A percentile compares a stretch with the other conserved stretches of the same genome.
phyloP scores from a whole-genome alignment of 345 rosid genomes.

The Salix purpurea region DNA sequence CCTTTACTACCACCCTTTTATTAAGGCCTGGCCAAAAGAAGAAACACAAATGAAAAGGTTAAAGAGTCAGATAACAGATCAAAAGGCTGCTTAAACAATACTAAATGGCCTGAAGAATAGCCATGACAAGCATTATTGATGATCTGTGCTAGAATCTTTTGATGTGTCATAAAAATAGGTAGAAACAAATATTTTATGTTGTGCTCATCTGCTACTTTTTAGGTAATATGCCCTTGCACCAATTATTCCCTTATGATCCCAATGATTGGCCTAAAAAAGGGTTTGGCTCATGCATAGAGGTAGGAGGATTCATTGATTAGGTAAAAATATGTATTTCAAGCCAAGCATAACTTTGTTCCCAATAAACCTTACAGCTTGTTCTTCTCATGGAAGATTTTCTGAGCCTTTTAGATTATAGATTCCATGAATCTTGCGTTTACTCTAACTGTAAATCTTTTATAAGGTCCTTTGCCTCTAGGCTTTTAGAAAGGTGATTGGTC shows the following conservation, averaged over 20 bases:
- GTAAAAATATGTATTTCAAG: conserved; percentile 18
- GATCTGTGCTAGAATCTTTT: neutral
- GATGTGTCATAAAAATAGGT: conserved; percentile 4
- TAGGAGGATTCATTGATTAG: conserved; percentile 32
- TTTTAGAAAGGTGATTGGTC: conserved; percentile 32
- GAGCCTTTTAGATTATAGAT: conserved; percentile 15
- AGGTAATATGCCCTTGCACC: conserved; percentile 27
- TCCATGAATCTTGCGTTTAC: conserved; percentile 22
- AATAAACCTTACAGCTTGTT: conserved; percentile 32
- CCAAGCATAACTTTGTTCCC: conserved; percentile 27
- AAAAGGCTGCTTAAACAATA: neutral
- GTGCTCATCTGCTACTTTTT: conserved; percentile 31
- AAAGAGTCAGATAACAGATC: neutral
- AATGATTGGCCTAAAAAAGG: conserved; percentile 36
- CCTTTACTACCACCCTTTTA: conserved; percentile 3
- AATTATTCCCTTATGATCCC: conserved; percentile 36
- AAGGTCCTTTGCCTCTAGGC: conserved; percentile 4
- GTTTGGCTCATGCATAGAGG: conserved; percentile 13
- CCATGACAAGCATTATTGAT: conserved; percentile 31
- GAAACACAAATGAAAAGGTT: neutral
- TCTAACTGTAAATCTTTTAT: neutral
- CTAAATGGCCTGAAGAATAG: conserved; percentile 2
- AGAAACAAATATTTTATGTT: conserved; percentile 29
- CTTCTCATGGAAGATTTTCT: conserved; percentile 20
- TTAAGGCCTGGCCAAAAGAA: neutral